Evolutionary conservation across 2,329 filamentous ascomycete species (phyloP).

Genomic region (Delphinella strobiligena): DNA sequence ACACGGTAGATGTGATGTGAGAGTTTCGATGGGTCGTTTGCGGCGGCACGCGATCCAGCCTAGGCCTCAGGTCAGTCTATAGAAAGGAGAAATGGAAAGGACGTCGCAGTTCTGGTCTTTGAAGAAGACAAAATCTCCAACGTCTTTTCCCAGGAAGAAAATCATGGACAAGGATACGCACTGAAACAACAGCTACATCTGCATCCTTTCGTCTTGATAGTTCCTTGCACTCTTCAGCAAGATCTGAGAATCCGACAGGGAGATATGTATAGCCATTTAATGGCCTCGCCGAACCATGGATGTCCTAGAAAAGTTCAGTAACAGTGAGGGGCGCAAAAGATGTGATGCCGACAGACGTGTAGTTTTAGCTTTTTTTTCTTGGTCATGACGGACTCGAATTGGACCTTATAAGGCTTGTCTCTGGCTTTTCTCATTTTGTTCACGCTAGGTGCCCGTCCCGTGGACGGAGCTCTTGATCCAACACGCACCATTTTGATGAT

Average conservation of each 20-base stretch:
- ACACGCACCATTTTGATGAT: constrained; percentile 4
- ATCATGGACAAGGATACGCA: constrained; percentile 26
- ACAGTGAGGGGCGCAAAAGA: background rate
- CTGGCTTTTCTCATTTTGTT: constrained; percentile 17
- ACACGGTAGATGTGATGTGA: constrained; percentile 50
- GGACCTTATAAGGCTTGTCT: constrained; percentile 43
- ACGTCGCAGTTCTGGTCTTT: no score
- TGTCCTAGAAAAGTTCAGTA: constrained; percentile 3
- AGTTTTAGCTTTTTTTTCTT: constrained; percentile 49
- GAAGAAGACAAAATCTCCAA: no score
- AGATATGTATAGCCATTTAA: constrained; percentile 51
- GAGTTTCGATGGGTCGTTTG: constrained; percentile 23
- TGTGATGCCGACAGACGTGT: constrained; percentile 23
- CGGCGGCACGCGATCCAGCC: constrained; percentile 10
- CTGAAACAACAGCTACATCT: constrained; percentile 48
- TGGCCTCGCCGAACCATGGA: constrained; percentile 22
- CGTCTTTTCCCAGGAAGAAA: background rate
- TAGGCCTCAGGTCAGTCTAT: background rate
- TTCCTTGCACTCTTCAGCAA: constrained; percentile 49
- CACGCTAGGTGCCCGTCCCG: constrained; percentile 3
- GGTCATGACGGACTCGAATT: constrained; percentile 45
- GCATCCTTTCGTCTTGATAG: constrained; percentile 42
- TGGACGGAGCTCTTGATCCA: constrained; percentile 6
- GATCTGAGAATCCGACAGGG: constrained; percentile 45
- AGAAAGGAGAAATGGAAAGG: background rate